These are phyloP conservation scores for Colletotrichum plurivorum DNA, from an alignment of 2,329 filamentous ascomycete genomes.

Conservation along the genomic window DNA sequence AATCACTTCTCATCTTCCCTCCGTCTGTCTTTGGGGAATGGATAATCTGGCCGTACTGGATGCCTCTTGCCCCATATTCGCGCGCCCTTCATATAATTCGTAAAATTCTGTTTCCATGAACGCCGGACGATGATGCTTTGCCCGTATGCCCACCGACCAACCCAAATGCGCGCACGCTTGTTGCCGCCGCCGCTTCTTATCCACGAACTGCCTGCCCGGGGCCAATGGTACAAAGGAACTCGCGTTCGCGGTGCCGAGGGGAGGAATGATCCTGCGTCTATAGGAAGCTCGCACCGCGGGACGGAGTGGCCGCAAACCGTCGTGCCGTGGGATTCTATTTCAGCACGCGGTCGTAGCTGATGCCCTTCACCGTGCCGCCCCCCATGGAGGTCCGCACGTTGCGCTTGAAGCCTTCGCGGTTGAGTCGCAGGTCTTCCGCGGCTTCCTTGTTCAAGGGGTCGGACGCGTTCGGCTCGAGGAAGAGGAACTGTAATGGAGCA, in stretches of 20 bases:
- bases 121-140: slow-evolving; percentile 39
- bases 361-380: slow-evolving; percentile 81
- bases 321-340: slow-evolving; percentile 60
- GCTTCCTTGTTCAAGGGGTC: slow-evolving; percentile 99
- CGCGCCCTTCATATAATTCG: slow-evolving; percentile 18
- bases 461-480: slow-evolving; percentile 96
- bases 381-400: slow-evolving; percentile 90
- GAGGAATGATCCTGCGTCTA: not conserved
- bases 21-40: not conserved
- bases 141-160: slow-evolving; percentile 30
- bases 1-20: not conserved
- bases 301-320: not conserved
- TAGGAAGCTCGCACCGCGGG: not conserved
- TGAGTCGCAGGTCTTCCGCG: slow-evolving; percentile 89
- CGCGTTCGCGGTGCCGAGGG: not conserved
- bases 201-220: slow-evolving; percentile 8
- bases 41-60: not conserved
- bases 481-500: slow-evolving; percentile 79
- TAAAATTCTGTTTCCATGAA: slow-evolving; percentile 32
- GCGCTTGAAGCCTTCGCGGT: slow-evolving; percentile 89
- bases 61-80: slow-evolving; percentile 14
- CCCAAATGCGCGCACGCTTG: slow-evolving; percentile 21
- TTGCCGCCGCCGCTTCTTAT: slow-evolving; percentile 9
- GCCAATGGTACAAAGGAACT: not conserved
- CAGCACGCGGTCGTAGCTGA: slow-evolving; percentile 83